These are phyloP conservation scores for Saccharomyces hybrid DNA, from an alignment of 1,139 yeast species.

Conservation along the genomic window DNA sequence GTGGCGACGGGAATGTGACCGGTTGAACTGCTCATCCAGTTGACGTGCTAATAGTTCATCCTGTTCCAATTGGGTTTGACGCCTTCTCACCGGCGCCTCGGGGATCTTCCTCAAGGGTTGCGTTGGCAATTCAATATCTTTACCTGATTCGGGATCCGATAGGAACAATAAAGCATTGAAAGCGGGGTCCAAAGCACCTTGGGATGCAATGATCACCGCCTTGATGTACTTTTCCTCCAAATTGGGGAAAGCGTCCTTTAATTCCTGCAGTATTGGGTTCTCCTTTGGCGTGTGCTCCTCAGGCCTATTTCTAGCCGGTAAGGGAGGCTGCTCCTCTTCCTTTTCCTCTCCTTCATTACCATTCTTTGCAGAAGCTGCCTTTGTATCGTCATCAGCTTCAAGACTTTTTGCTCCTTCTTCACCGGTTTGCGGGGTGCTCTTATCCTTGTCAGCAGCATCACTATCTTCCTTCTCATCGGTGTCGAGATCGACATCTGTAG, in stretches of 20 bases:
- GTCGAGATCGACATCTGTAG: constrained; percentile 1
- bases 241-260: constrained; percentile 77
- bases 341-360: constrained; percentile 8
- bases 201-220: constrained; percentile 79
- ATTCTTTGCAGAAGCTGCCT: not conserved
- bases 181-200: constrained; percentile 73
- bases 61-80: constrained; percentile 46
- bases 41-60: constrained; percentile 82
- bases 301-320: constrained; percentile 55
- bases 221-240: constrained; percentile 62
- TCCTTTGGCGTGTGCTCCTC: constrained; percentile 38
- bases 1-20: constrained; percentile 10
- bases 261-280: constrained; percentile 33
- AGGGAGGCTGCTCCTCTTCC: constrained; percentile 47
- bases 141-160: constrained; percentile 62
- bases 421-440: not conserved
- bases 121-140: constrained; percentile 50
- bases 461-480: constrained; percentile 7
- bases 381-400: not conserved
- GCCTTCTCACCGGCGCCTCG: constrained; percentile 26
- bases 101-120: constrained; percentile 29
- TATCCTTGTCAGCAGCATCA: constrained; percentile 1
- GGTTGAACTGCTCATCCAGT: constrained; percentile 63
- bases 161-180: constrained; percentile 77
- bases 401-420: not conserved